phyloP scores from a whole-genome alignment of 306 rosid genomes.

The Vigna unguiculata region DNA sequence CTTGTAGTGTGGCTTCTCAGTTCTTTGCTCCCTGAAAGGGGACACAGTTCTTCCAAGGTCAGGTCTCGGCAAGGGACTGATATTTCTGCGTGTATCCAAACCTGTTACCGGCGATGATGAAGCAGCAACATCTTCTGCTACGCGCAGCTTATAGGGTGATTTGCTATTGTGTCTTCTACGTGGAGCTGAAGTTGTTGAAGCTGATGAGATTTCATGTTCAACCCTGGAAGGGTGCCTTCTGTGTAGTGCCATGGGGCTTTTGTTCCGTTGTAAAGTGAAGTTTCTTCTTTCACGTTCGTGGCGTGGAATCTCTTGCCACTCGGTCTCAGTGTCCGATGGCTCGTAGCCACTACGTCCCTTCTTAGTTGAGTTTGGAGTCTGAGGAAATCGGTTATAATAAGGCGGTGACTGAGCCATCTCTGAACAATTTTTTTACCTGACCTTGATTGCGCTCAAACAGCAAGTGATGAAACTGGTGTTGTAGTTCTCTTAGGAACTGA shows the following conservation, averaged over 20 bases:
- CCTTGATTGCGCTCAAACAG: background rate
- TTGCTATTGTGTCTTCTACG: conserved; percentile 61
- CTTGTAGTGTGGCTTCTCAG: conserved; percentile 54
- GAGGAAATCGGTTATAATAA: conserved; percentile 38
- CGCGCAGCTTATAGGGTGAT: conserved; percentile 65
- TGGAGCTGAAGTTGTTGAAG: conserved; percentile 39
- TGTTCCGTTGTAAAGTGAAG: conserved; percentile 40
- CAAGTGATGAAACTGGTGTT: conserved; percentile 7
- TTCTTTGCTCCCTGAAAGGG: conserved; percentile 43
- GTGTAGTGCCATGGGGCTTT: conserved; percentile 53
- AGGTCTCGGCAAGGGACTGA: conserved; percentile 63
- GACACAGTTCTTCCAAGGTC: conserved; percentile 59
- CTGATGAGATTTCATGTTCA: conserved; percentile 47
- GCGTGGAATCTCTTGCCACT: conserved; percentile 67
- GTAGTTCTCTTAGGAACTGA: conserved; percentile 7
- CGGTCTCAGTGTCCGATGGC: conserved; percentile 91
- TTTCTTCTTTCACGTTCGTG: conserved; percentile 50
- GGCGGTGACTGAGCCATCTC: conserved; percentile 48
- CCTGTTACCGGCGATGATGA: conserved; percentile 32
- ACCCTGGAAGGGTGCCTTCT: conserved; percentile 54
- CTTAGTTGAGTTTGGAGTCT: conserved; percentile 46
- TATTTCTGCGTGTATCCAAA: conserved; percentile 49
- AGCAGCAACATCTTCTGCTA: conserved; percentile 29
- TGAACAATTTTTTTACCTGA: background rate
- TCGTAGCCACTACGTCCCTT: conserved; percentile 84